Evolutionary conservation across 345 rosid genomes (phyloP), one percentile per base, ranked within the genome.

Genomic region (Capsella bursapastoris): DNA sequence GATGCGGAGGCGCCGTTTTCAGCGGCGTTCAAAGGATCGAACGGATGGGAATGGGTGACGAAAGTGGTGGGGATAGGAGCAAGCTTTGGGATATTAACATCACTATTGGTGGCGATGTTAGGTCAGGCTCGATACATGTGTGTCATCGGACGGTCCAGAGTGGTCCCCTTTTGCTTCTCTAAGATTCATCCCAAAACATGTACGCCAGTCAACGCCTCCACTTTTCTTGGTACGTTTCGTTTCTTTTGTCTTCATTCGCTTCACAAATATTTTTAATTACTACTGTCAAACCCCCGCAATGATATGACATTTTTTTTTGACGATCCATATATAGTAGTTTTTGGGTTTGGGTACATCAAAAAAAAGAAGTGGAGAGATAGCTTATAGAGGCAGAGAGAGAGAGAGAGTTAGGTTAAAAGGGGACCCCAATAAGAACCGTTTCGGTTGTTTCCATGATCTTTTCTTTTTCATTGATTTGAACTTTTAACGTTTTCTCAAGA

Each of bases 101-200:
- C 98, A 37, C 79, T 94, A 67, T 66, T 91, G 79, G 98, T 94
- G 77, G 84, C 98, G 8, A 94, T 94, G 98, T 48, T 94, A 83
- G 98, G 98, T 9, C 98, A 94, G 75, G 89, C 98, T 43, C 84
- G 98, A 41, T 94, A 94, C 89, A 85, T 94, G 96, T 94, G 97
- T 57, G 98, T 94, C 9, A 94, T 94, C 89, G 98, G 98, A 72
- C 89, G 98, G 83, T 91, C 98, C 7, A 79, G 75, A 47, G 86
- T 91, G 81, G 92, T 89, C 86, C 98, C 98, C 3, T 76, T 50
- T 2, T 94, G 98, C 93, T 87, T 94, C 79, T 90, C 98, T 10
- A 83, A 86, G 86, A 85, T 94, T 86, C 95, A 91, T 79, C 85
- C 84, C 0, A 73, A 22, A 38, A 86, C 98, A 16, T 94, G 87